These are phyloP conservation scores for Aspergillus quadricinctus DNA, from an alignment of 2,329 filamentous ascomycete species.

Conservation along the genomic window DNA sequence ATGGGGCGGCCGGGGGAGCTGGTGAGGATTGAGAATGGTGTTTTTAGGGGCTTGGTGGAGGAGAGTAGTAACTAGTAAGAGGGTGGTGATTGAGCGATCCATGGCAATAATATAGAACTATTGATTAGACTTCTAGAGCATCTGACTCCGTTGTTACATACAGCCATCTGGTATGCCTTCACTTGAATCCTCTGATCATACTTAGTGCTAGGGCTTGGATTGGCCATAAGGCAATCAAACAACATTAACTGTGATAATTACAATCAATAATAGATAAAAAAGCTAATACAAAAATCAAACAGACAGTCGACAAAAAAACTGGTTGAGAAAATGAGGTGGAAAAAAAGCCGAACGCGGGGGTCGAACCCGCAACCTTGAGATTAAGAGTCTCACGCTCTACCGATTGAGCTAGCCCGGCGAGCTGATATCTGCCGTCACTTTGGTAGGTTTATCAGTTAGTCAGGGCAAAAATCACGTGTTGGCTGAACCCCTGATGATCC, in stretches of 20 bases:
- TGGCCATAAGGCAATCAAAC: too few species aligned
- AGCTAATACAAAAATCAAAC: not conserved
- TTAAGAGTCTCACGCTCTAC: conserved; percentile 50
- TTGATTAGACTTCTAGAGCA: too few species aligned
- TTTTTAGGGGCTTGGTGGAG: conserved; percentile 56
- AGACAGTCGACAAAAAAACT: not conserved
- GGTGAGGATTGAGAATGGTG: conserved; percentile 47
- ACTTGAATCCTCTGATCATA: too few species aligned
- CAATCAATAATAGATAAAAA: too few species aligned
- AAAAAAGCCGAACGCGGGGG: conserved; percentile 37
- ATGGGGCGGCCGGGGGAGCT: conserved; percentile 60
- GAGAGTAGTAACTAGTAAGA: conserved; percentile 32
- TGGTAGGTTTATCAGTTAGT: not conserved
- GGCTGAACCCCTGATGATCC: not conserved
- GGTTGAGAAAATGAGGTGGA: too few species aligned
- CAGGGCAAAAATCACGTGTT: too few species aligned
- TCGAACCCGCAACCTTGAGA: conserved; percentile 42
- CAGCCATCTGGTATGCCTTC: too few species aligned
- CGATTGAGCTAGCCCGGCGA: conserved; percentile 50
- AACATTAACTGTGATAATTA: too few species aligned
- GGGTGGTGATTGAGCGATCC: conserved; percentile 10
- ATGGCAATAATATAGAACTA: too few species aligned
- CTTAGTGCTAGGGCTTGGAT: too few species aligned
- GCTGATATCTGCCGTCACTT: not conserved
- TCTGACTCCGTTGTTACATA: too few species aligned